phyloP scores from a whole-genome alignment of 2,329 filamentous ascomycete species.

The Trichoderma afroharzianum region DNA sequence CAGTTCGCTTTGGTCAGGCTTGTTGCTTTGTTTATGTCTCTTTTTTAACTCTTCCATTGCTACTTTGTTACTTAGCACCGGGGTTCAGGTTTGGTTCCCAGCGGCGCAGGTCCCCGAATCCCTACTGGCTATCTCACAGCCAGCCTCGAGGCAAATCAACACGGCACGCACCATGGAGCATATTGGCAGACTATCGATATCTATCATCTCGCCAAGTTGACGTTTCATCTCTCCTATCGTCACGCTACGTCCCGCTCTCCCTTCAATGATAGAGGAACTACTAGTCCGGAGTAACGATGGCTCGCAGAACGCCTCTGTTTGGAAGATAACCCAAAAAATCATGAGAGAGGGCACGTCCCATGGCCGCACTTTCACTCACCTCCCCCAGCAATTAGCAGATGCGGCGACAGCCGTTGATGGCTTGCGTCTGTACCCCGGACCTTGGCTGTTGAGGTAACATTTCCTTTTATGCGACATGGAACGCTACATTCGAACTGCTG shows the following conservation, averaged over 20 bases:
- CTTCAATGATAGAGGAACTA: background rate
- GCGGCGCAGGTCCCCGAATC: background rate
- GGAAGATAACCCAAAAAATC: background rate
- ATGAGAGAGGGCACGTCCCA: background rate
- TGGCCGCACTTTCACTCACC: background rate
- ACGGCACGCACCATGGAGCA: background rate
- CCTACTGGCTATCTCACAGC: background rate
- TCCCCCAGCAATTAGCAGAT: slow-evolving; percentile 8
- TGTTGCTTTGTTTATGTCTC: background rate
- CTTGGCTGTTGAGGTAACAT: slow-evolving; percentile 16
- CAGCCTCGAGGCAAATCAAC: background rate
- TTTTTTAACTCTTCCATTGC: background rate
- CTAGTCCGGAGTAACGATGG: background rate
- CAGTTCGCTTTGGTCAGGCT: background rate
- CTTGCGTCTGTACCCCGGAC: slow-evolving; percentile 13
- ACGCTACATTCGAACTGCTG: slow-evolving; percentile 14
- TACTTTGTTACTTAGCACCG: background rate
- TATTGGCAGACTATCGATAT: background rate
- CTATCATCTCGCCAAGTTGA: background rate
- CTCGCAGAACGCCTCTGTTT: background rate
- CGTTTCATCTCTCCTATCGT: background rate
- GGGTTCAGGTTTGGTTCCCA: background rate
- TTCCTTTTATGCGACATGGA: slow-evolving; percentile 6
- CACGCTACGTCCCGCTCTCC: background rate
- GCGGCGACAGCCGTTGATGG: slow-evolving; percentile 9